phyloP scores from a whole-genome alignment of 2,329 filamentous ascomycete genomes.

The Paecilomyces fulvus region DNA sequence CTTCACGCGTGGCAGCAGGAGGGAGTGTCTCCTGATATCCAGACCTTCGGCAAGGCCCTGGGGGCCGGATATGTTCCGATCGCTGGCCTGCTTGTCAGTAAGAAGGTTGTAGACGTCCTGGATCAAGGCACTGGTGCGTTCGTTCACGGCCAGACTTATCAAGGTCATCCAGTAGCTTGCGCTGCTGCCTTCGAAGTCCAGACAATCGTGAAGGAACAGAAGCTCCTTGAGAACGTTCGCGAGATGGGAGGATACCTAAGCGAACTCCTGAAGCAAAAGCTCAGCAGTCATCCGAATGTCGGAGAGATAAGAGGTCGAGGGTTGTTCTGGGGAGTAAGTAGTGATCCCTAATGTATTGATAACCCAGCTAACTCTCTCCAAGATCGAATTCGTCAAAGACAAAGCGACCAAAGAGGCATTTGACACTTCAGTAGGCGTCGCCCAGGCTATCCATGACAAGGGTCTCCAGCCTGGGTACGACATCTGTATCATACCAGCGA shows the following conservation, averaged over 20 bases:
- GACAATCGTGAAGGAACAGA: conserved; percentile 42
- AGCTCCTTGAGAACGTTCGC: conserved; percentile 37
- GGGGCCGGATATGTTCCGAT: conserved; percentile 47
- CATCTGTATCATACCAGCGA: conserved; percentile 46
- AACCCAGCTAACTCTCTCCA: conserved; percentile 2
- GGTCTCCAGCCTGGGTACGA: conserved; percentile 32
- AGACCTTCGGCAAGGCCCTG: conserved; percentile 50
- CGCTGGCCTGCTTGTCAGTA: conserved; percentile 43
- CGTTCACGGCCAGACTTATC: conserved; percentile 51
- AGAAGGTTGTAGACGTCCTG: conserved; percentile 40
- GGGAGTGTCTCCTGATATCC: conserved; percentile 46
- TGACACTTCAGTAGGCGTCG: conserved; percentile 30
- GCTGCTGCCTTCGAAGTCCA: conserved; percentile 45
- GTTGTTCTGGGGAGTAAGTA: conserved; percentile 46
- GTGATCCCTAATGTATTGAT: not conserved
- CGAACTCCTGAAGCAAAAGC: conserved; percentile 32
- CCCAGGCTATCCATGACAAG: conserved; percentile 39
- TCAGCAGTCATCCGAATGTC: conserved; percentile 39
- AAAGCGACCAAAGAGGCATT: conserved; percentile 45
- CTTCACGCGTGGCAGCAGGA: conserved; percentile 51
- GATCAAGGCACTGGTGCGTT: conserved; percentile 37
- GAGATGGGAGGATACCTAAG: conserved; percentile 22
- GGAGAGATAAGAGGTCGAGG: conserved; percentile 48
- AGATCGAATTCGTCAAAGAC: conserved; percentile 49
- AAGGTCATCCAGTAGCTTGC: conserved; percentile 46